Conservation (phyloP, 2,329 filamentous ascomycete species). For the Graphiopsis chlorocephala region DNA sequence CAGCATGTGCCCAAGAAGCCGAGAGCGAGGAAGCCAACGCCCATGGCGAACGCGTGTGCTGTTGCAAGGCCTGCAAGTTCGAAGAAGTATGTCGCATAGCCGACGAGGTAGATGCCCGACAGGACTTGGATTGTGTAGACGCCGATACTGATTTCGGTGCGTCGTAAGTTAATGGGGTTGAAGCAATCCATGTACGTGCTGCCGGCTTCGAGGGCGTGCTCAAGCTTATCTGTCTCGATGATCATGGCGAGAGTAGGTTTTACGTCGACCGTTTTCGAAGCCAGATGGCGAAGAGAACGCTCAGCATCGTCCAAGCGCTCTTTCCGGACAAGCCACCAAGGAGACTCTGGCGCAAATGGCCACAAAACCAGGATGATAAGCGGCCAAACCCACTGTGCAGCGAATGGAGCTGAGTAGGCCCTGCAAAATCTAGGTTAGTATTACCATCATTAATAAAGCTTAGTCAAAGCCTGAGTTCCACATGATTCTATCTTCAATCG, state of each 20-base stretch:
- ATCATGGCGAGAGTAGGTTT: slow-evolving; percentile 40
- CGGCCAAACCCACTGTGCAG: slow-evolving; percentile 45
- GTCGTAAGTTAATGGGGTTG: slow-evolving; percentile 39
- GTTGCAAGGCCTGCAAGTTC: slow-evolving; percentile 42
- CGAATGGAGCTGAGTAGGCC: slow-evolving; percentile 45
- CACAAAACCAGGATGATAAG: slow-evolving; percentile 37
- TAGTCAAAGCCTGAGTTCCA: too few relatives aligned
- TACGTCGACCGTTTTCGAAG: slow-evolving; percentile 40
- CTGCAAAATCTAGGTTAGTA: too few relatives aligned
- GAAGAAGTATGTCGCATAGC: slow-evolving; percentile 50
- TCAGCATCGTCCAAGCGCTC: slow-evolving; percentile 37
- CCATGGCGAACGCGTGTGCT: slow-evolving; percentile 41
- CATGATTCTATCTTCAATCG: too few relatives aligned
- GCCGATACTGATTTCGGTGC: slow-evolving; percentile 44
- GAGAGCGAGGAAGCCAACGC: slow-evolving; percentile 42
- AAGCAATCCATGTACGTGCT: slow-evolving; percentile 43
- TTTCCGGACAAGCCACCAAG: slow-evolving; percentile 40
- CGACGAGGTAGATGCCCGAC: slow-evolving; percentile 43
- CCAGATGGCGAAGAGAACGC: slow-evolving; percentile 34
- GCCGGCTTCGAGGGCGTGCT: slow-evolving; percentile 40
- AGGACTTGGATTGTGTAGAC: slow-evolving; percentile 46
- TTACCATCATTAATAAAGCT: too few relatives aligned
- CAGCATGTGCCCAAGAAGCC: slow-evolving; percentile 43
- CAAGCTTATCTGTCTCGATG: slow-evolving; percentile 37
- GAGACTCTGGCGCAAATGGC: slow-evolving; percentile 39